phyloP scores from a whole-genome alignment of 2,329 filamentous ascomycete genomes.

The Botrytis paeoniae region DNA sequence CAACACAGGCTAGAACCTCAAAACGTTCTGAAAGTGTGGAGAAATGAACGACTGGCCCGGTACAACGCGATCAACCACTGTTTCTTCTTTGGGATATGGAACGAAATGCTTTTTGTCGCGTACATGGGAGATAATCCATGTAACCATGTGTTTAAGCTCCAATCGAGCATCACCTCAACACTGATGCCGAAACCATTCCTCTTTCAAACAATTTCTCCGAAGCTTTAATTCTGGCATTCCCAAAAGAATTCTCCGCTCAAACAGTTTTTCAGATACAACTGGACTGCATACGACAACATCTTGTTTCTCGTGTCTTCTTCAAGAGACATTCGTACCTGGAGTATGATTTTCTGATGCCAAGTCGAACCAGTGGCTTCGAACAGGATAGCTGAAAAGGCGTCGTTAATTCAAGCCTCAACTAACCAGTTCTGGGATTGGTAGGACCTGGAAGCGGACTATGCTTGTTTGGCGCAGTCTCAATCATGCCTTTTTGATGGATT shows the following conservation, averaged over 20 bases:
- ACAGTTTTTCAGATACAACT: neutral
- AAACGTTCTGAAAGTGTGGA: neutral
- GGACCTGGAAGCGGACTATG: neutral
- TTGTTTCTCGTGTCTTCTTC: neutral
- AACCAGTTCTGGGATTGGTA: neutral
- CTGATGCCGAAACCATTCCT: neutral
- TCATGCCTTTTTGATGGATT: neutral
- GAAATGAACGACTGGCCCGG: neutral
- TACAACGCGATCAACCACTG: neutral
- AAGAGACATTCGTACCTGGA: neutral
- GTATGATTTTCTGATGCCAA: neutral
- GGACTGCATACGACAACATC: neutral
- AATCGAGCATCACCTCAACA: neutral
- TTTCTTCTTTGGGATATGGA: neutral
- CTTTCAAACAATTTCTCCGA: neutral
- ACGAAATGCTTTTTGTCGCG: neutral
- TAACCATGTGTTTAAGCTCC: neutral
- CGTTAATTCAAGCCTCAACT: neutral
- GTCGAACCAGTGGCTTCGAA: neutral
- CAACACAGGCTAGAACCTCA: neutral
- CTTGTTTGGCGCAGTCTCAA: neutral
- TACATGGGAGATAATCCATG: neutral
- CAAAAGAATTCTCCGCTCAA: neutral
- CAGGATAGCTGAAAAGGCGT: constrained; percentile 17
- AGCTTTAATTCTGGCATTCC: neutral